A percentile compares a stretch with the other conserved stretches of the same genome.
These are phyloP conservation scores for Kalaharituber pfeilii DNA, from an alignment of 2,329 filamentous ascomycete genomes.

Conservation along the genomic window DNA sequence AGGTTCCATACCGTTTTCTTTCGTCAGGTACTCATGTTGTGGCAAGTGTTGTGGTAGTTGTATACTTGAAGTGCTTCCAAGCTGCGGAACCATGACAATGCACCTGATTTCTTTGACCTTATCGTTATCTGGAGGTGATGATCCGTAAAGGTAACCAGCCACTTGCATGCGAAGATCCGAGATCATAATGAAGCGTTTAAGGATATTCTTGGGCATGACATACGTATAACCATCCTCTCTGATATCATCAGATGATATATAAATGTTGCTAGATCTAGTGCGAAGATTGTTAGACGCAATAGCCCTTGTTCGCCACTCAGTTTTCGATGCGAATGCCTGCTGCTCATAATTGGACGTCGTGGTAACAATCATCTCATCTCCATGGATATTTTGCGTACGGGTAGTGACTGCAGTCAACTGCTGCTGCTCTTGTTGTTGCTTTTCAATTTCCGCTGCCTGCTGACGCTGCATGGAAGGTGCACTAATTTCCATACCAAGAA, in stretches of 20 bases:
- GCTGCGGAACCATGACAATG: conserved; percentile 94
- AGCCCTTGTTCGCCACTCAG: conserved; percentile 90
- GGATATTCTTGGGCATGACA: conserved; percentile 96
- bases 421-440: conserved; percentile 92
- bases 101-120: conserved; percentile 94
- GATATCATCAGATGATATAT: conserved; percentile 89
- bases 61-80: conserved; percentile 80
- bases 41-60: conserved; percentile 80
- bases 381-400: conserved; percentile 92
- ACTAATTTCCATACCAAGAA: conserved; percentile 97
- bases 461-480: conserved; percentile 96
- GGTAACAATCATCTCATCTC: conserved; percentile 94
- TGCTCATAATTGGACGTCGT: conserved; percentile 97
- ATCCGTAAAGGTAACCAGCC: conserved; percentile 85
- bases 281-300: conserved; percentile 93
- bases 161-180: conserved; percentile 93
- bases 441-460: conserved; percentile 95
- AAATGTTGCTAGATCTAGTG: conserved; percentile 92
- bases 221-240: conserved; percentile 85
- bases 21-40: conserved; percentile 74
- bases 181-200: conserved; percentile 96
- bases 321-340: conserved; percentile 95
- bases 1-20: conserved; percentile 49
- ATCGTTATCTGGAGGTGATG: conserved; percentile 80
- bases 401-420: conserved; percentile 95